Evolutionary conservation across 2,329 filamentous ascomycete genomes (phyloP).

Genomic region (Trichoderma semiorbis): DNA sequence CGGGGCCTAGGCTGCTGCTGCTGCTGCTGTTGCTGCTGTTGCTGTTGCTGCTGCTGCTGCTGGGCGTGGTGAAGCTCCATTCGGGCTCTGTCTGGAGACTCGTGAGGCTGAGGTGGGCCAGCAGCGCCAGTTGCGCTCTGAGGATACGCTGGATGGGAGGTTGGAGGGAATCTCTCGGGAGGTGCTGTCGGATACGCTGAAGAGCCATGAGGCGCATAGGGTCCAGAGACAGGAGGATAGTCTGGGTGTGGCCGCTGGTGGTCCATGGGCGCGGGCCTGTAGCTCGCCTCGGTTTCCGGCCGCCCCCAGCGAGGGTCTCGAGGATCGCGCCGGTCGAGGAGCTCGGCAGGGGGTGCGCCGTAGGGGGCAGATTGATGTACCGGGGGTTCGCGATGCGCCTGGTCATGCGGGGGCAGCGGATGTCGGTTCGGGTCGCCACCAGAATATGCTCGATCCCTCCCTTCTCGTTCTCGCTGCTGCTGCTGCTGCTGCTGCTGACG

Average conservation of each 20-base stretch:
- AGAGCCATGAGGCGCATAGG: conserved; percentile 33
- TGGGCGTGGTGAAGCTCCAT: conserved; percentile 39
- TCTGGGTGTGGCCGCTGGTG: conserved; percentile 46
- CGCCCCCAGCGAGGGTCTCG: conserved; percentile 36
- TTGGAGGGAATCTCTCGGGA: conserved; percentile 32
- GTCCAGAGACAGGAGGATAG: conserved; percentile 43
- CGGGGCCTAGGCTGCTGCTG: conserved; percentile 40
- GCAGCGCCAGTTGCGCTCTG: conserved; percentile 23
- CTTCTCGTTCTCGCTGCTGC: conserved; percentile 41
- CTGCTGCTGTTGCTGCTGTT: conserved; percentile 33
- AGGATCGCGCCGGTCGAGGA: conserved; percentile 36
- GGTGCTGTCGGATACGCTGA: conserved; percentile 30
- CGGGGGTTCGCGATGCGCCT: conserved; percentile 44
- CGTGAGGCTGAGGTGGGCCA: conserved; percentile 38
- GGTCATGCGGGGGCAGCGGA: conserved; percentile 35
- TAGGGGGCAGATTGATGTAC: conserved; percentile 43
- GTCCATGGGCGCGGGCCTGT: conserved; percentile 33
- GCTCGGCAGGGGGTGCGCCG: conserved; percentile 40
- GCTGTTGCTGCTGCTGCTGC: conserved; percentile 24
- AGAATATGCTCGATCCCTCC: conserved; percentile 47
- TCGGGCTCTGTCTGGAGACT: conserved; percentile 50
- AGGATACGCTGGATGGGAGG: conserved; percentile 35
- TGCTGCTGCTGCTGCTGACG: conserved; percentile 27
- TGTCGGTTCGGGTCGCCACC: conserved; percentile 45
- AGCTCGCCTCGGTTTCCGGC: conserved; percentile 31